Evolutionary conservation across 192 early-diverging fungal genomes (phyloP).

Genomic region (Coemansia sp.): DNA sequence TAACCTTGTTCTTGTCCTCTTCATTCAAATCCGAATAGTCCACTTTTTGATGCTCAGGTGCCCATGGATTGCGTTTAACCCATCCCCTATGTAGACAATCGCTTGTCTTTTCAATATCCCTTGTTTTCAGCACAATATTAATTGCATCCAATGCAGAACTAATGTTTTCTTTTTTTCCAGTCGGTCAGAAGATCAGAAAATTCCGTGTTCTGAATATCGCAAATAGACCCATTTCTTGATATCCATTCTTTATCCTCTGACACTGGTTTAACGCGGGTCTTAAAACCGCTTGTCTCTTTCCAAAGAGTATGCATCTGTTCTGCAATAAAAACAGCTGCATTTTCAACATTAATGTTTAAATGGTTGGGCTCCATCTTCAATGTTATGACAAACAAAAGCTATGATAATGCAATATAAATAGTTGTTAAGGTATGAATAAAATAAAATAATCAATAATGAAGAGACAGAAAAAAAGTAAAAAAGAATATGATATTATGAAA

Average conservation of each 20-base stretch:
- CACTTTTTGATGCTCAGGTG: not conserved
- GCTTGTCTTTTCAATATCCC: not conserved
- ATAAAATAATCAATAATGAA: no score
- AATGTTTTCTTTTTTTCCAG: conserved; percentile 1
- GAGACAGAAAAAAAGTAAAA: no score
- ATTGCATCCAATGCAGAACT: not conserved
- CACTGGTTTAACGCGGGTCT: not conserved
- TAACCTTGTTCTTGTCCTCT: not conserved
- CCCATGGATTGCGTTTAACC: not conserved
- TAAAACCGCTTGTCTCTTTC: not conserved
- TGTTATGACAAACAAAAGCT: no score
- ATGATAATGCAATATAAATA: no score
- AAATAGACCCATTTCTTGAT: not conserved
- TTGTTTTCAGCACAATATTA: not conserved
- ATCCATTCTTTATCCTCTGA: not conserved
- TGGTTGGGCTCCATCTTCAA: no score
- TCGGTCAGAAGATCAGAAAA: not conserved
- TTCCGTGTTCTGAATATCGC: not conserved
- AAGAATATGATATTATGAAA: no score
- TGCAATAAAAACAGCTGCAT: not conserved
- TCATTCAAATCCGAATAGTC: not conserved
- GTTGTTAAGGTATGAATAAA: no score
- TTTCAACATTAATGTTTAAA: no score
- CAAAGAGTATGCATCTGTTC: not conserved
- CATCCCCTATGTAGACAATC: not conserved